Evolutionary conservation across 108 stramenopile genomes (phyloP).

Genomic region (Skeletonema tropicum): DNA sequence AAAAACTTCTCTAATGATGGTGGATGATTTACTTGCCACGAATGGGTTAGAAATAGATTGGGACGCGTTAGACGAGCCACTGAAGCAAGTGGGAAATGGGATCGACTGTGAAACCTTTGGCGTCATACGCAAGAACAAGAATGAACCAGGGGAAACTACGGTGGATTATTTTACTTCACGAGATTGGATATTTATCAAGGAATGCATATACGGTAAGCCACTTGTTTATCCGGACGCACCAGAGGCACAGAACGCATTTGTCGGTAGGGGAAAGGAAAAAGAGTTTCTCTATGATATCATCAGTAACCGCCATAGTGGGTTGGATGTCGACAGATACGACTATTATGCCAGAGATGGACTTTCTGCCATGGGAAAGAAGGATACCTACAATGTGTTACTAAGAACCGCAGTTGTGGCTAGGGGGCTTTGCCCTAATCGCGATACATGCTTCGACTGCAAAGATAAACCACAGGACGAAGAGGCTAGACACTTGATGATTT

Average conservation of each 20-base stretch:
- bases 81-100: conserved; percentile 79
- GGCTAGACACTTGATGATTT: conserved; percentile 72
- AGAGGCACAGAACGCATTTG: conserved; percentile 44
- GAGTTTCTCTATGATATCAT: conserved; percentile 95
- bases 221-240: conserved; percentile 29
- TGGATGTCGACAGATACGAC: conserved; percentile 96
- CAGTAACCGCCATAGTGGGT: conserved; percentile 83
- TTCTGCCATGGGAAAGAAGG: conserved; percentile 47
- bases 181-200: conserved; percentile 91
- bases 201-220: conserved; percentile 62
- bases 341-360: conserved; percentile 72
- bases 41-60: conserved; percentile 69
- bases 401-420: conserved; percentile 71
- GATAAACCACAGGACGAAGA: conserved; percentile 5
- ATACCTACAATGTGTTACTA: conserved; percentile 46
- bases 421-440: conserved; percentile 54
- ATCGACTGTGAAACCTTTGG: conserved; percentile 63
- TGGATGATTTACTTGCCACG: conserved; percentile 65
- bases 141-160: conserved; percentile 27
- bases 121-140: conserved; percentile 15
- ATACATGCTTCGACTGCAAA: conserved; percentile 53
- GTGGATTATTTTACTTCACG: conserved; percentile 66
- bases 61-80: conserved; percentile 64
- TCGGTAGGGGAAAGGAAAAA: conserved; percentile 36
- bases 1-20: conserved; percentile 73